Evolutionary conservation across 2,329 filamentous ascomycete species (phyloP), one percentile per base, ranked within the genome.

Genomic region (Aspergillus versicolor): DNA sequence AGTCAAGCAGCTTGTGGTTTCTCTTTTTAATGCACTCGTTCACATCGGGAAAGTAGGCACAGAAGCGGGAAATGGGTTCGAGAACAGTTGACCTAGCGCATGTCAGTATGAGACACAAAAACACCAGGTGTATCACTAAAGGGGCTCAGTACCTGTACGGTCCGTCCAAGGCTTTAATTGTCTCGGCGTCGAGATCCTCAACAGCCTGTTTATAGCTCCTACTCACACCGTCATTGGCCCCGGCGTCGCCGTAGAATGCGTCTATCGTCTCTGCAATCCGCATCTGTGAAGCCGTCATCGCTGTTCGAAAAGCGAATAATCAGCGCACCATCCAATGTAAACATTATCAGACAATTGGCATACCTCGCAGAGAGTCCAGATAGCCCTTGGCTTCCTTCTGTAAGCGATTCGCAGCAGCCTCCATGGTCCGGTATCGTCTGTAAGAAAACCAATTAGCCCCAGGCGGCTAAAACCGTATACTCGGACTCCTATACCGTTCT

Each of bases 21-120:
- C 95, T 91, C 81, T 99, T 99, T 80, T 97, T 99, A 77, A 99
- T 97, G 77, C 93, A 97, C 79, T 97, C 92, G 77, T 99, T 99
- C 72, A 99, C 92, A 74, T 99, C 94, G 34, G 94, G 93, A 76
- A 99, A 99, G 80, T 99, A 99, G 65, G 91, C 91, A 79, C 93
- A 97, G 81, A 97, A 99, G 63, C 92, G 86, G 62, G 88, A 88
- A 73, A 99, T 99, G 42, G 94, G 94, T 67, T 99, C 94, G 47
- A 99, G 84, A 27, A 99, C 94, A 5, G 94, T 97, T 43, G 90
- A 89, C 75, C 90, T 89, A 64, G 57, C 11, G 9, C 8, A 17
- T 45, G 32, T 53, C 41, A 53, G 34, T 37, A 5, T 34, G 17
- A 34, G 22, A 6, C 38, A 9, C n/a, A 12, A 32, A 12, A 32